Base-by-base conservation (phyloP, 2,329 filamentous ascomycete genomes). In the Drechslerella coelobrocha region DNA sequence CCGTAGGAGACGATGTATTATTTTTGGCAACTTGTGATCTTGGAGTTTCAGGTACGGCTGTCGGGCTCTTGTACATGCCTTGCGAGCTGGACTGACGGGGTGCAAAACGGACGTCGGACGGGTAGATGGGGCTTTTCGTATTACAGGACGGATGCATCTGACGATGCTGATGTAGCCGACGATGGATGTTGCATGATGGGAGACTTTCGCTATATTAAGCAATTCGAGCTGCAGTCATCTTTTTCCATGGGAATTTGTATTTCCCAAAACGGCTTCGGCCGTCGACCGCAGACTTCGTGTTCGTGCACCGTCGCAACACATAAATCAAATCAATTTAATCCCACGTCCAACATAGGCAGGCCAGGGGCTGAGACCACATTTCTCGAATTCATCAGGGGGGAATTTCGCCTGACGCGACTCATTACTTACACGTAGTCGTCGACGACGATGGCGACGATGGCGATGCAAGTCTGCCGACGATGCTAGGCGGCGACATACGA, bases 1-100 rank as follows among this genome's bases (percentile, higher is more conserved):
- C 12, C 5, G 3, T 21, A 10, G 17, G 37, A 17, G 27, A 23
- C 7, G 47, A 19, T 51, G 27, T 51, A 17, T 39, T 39, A 39
- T 21, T 45, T 45, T 45, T 45, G 41, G 41, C 41, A 19, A 29
- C 61, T 31, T 57, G 52, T 51, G 56, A 47, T 61, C 63, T 57
- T 62, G 29, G 29, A 37, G 53, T 63, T 62, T 62, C 66, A 71
- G 66, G 66, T 71, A 71, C 66, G 66, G 66, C 66, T 71, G 47
- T 34, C 41, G 37, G 51, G 29, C 39, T 54, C 6, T 34, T 34
- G 12, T 34, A 12, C 29, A 34, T 34, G 7, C 12, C n/a, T n/a
- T n/a, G n/a, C n/a, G n/a, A n/a, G n/a, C n/a, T n/a, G n/a, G n/a
- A n/a, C n/a, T n/a, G n/a, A n/a, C n/a, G n/a, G n/a, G n/a, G n/a